Base-by-base conservation (phyloP, 2,329 filamentous ascomycete species). In the Exophiala bonariae region DNA sequence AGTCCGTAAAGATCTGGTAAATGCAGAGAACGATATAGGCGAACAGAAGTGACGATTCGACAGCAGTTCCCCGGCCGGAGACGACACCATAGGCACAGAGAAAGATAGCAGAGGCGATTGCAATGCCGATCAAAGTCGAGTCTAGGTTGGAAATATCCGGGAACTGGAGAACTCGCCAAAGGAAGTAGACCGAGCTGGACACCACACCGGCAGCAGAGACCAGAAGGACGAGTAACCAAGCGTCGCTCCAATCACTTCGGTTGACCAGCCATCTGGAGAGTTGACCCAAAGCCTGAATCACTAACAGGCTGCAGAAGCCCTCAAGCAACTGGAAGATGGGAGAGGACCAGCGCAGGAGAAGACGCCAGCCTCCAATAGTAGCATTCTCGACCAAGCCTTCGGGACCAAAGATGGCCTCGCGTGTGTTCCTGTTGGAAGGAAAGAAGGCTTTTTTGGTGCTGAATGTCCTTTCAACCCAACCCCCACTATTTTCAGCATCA, bases 1-100 rank as follows among this genome's bases (percentile, higher is more conserved):
- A 97, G 70, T 99, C 93, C 61, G 93, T 99, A 69, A 97, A 97
- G 67, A 97, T 97, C 69, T 99, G 93, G 72, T 97, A 99, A 63
- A 97, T 87, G 74, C 92, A 97, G 54, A 99, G 84, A n/a, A 96
- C 93, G 52, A 96, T 83, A 69, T 99, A 99, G 62, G 93, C 92
- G 64, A 99, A 97, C 49, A 99, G 79, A 9, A 99, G 76, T 17
- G 92, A 96, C 58, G 89, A 95, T 70, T 99, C 92, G 44, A 97
- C 87, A 2, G 92, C 89, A 62, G 96, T 99, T 52, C 93, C 93
- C 60, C 91, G 85, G 2, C 92, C 92, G 61, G 89, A 96, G 52
- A 87, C 88, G 59, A 97, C 96, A 19, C 93, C 93, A 77, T 92
- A 96, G 11, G 87, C 88, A 65, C 89, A 93, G 11, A 99, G 77